Percentiles rank a stretch among this genome's conserved stretches.
phyloP scores from a whole-genome alignment of 306 rosid genomes.

The Prosopis cineraria region DNA sequence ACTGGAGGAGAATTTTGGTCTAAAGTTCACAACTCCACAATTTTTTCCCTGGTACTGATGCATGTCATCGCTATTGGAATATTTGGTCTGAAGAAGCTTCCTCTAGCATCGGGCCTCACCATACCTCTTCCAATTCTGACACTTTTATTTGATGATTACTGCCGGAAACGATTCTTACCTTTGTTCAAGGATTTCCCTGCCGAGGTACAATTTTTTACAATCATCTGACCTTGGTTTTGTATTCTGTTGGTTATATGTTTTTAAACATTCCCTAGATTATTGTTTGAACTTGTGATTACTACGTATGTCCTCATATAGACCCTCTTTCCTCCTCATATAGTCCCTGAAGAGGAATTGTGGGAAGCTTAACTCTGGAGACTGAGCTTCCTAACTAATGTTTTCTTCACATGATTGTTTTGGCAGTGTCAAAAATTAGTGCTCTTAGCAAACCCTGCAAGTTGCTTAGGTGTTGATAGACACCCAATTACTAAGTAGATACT shows the following conservation, averaged over 20 bases:
- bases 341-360: background rate
- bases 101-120: conserved; percentile 62
- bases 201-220: conserved; percentile 54
- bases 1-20: conserved; percentile 81
- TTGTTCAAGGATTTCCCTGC: conserved; percentile 57
- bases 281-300: background rate
- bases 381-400: background rate
- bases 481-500: background rate
- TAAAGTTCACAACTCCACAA: conserved; percentile 64
- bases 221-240: conserved; percentile 28
- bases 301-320: background rate
- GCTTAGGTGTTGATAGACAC: background rate
- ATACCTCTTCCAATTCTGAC: conserved; percentile 84
- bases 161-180: conserved; percentile 70
- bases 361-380: background rate
- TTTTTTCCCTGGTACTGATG: conserved; percentile 79
- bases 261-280: background rate
- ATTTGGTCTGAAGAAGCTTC: conserved; percentile 72
- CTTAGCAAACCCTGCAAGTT: background rate
- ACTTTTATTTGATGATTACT: conserved; percentile 73
- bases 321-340: too few relatives aligned
- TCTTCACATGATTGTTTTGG: conserved; percentile 5
- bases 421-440: background rate
- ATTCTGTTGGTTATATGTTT: background rate
- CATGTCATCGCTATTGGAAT: conserved; percentile 81